Evolutionary conservation across 2,329 filamentous ascomycete genomes (phyloP).

Genomic region (Cladobotryum protrusum): DNA sequence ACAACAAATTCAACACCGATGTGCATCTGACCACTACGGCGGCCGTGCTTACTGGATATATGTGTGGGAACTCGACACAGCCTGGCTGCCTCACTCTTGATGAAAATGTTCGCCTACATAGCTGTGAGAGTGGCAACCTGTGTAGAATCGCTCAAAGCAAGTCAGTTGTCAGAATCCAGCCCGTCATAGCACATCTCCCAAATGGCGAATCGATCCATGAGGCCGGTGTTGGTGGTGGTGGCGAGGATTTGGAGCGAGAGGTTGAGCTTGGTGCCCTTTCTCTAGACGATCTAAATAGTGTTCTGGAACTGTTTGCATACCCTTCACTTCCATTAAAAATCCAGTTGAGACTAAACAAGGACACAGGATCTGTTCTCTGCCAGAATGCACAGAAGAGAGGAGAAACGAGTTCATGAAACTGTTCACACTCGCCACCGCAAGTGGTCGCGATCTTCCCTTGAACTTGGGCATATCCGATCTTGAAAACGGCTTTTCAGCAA

Average conservation of each 20-base stretch:
- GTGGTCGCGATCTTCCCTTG: conserved; percentile 22
- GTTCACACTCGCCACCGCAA: conserved; percentile 14
- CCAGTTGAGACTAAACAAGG: neutral
- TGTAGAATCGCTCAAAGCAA: conserved; percentile 44
- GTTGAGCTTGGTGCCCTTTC: conserved; percentile 58
- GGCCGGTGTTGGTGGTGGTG: conserved; percentile 71
- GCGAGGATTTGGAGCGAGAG: conserved; percentile 63
- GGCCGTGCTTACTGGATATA: conserved; percentile 64
- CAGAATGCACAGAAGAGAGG: conserved; percentile 5
- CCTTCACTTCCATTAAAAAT: neutral
- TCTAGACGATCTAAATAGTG: conserved; percentile 45
- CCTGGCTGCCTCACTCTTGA: conserved; percentile 66
- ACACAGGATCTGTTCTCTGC: conserved; percentile 16
- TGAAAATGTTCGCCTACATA: conserved; percentile 64
- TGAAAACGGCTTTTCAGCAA: conserved; percentile 13
- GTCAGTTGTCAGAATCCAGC: conserved; percentile 67
- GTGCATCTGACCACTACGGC: conserved; percentile 51
- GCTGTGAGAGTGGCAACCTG: conserved; percentile 69
- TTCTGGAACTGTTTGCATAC: conserved; percentile 33
- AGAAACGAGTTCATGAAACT: conserved; percentile 1
- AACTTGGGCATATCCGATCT: conserved; percentile 17
- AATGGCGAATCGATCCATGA: conserved; percentile 63
- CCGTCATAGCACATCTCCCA: conserved; percentile 61
- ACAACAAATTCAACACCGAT: conserved; percentile 33
- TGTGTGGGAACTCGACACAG: conserved; percentile 64